Evolutionary conservation across 192 early-diverging fungal species (phyloP).

Genomic region (Rhizophagus prolifer): DNA sequence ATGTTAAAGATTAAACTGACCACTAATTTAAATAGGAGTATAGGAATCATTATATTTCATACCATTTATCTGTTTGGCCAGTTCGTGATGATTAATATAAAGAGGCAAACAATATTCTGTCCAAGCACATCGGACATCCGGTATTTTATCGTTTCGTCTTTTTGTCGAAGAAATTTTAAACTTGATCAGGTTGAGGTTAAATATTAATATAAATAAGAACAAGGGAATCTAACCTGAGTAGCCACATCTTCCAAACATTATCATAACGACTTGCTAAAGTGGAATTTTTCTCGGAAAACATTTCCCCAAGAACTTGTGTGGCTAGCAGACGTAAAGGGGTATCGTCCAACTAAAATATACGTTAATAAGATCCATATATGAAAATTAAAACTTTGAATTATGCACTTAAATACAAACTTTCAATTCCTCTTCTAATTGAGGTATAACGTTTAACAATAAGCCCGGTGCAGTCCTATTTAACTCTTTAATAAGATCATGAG

Average conservation of each 20-base stretch:
- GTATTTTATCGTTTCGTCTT: slow-evolving; percentile 73
- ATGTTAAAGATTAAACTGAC: background rate
- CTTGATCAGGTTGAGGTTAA: background rate
- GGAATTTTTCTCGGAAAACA: slow-evolving; percentile 81
- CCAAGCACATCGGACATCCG: slow-evolving; percentile 73
- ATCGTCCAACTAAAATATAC: slow-evolving; percentile 59
- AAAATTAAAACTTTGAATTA: slow-evolving; percentile 18
- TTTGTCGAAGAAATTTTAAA: background rate
- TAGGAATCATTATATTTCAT: slow-evolving; percentile 5
- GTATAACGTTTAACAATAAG: slow-evolving; percentile 86
- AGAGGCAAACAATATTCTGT: slow-evolving; percentile 62
- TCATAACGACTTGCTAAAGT: slow-evolving; percentile 74
- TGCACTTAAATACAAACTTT: slow-evolving; percentile 41
- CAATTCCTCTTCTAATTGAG: slow-evolving; percentile 91
- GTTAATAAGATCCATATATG: background rate
- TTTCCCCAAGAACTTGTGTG: slow-evolving; percentile 77
- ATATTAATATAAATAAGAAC: background rate
- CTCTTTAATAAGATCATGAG: slow-evolving; percentile 80
- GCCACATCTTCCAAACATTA: slow-evolving; percentile 81
- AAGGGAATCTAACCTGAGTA: slow-evolving; percentile 55
- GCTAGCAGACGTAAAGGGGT: slow-evolving; percentile 73
- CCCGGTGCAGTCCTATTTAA: slow-evolving; percentile 73
- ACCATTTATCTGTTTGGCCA: slow-evolving; percentile 73
- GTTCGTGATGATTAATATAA: slow-evolving; percentile 68
- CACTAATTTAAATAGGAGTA: background rate